Evolutionary conservation across 2,329 filamentous ascomycete species (phyloP), one percentile per base, ranked within the genome.

Genomic region (Colletotrichum salicis): DNA sequence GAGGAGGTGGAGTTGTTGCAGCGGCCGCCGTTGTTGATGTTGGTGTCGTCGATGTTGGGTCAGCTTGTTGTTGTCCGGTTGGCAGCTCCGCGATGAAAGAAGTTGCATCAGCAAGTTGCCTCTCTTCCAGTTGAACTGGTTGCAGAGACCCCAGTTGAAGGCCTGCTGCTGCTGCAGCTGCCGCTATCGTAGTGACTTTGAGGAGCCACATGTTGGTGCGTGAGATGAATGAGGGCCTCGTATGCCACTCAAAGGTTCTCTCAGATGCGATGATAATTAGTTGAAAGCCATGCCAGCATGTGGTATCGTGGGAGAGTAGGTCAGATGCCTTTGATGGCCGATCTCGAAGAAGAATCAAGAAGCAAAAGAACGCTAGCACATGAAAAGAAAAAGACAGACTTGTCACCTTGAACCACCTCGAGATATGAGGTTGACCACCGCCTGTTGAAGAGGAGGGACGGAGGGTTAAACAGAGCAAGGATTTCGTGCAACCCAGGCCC

Each of bases 221-320:
- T 59, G 45, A 37, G 27, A 11, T 51, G 22, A 13, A 2, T 24
- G 59, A 64, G 59, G 59, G 59, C 55, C 8, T 56, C 11, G 10
- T 33, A 5, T 48, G 55, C 65, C 70, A 41, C 55, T 59, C 58
- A 64, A 29, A 29, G 5, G 15, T 27, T 56, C n/a, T 62, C 31
- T 71, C 29, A 31, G 15, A 5, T 56, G 56, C 48, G 35, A 48
- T 37, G 55, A 33, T 15, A 35, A 64, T 57, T 60, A 69, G 51
- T 13, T 37, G 51, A 33, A 69, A 69, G 59, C 70, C 70, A 72
- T 72, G 59, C 65, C 69, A 71, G 64, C 69, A 71, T 55, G 59
- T 29, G 58, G n/a, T 60, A 41, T 45, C n/a, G 65, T 41, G 29
- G 7, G 13, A 54, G 0, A 22, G 3, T 6, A 19, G 12, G 51